A percentile compares a stretch with the other conserved stretches of the same genome.
phyloP scores from a whole-genome alignment of 2,329 filamentous ascomycete species.

The Neofusicoccum laricinum region DNA sequence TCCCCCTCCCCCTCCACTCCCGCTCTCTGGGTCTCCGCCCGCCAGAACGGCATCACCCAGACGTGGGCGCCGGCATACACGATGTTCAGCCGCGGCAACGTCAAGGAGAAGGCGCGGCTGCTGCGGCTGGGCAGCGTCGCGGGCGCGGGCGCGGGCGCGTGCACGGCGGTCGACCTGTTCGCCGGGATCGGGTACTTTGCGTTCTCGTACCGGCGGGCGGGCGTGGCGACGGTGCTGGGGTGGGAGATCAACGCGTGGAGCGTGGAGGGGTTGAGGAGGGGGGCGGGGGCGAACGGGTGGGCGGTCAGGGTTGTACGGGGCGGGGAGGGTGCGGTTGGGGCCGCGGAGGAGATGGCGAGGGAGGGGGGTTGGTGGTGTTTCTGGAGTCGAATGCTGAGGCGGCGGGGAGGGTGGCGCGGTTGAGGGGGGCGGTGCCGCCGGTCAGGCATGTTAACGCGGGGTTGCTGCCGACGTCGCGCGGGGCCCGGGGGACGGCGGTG shows the following conservation, averaged over 20 bases:
- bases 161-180: conserved; percentile 69
- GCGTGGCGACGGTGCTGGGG: conserved; percentile 67
- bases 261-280: conserved; percentile 43
- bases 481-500: conserved; percentile 51
- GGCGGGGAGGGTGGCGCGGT: conserved; percentile 21
- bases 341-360: neutral
- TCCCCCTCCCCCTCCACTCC: conserved; percentile 28
- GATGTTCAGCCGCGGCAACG: conserved; percentile 91
- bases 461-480: conserved; percentile 52
- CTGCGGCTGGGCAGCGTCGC: conserved; percentile 40
- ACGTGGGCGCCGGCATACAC: conserved; percentile 86
- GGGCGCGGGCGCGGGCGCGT: conserved; percentile 20
- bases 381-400: conserved; percentile 40
- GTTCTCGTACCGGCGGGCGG: conserved; percentile 74
- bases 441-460: conserved; percentile 60
- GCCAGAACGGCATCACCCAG: conserved; percentile 74
- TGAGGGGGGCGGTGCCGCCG: conserved; percentile 28
- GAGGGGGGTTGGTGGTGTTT: conserved; percentile 36
- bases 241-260: conserved; percentile 77
- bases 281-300: conserved; percentile 43
- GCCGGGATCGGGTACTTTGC: conserved; percentile 93
- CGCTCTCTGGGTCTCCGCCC: conserved; percentile 76
- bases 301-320: conserved; percentile 7
- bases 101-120: conserved; percentile 81
- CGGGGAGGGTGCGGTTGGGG: neutral